These are phyloP conservation scores for Paratinospora sagittata DNA, from an alignment of 164 flowering plant species.

Conservation along the genomic window DNA sequence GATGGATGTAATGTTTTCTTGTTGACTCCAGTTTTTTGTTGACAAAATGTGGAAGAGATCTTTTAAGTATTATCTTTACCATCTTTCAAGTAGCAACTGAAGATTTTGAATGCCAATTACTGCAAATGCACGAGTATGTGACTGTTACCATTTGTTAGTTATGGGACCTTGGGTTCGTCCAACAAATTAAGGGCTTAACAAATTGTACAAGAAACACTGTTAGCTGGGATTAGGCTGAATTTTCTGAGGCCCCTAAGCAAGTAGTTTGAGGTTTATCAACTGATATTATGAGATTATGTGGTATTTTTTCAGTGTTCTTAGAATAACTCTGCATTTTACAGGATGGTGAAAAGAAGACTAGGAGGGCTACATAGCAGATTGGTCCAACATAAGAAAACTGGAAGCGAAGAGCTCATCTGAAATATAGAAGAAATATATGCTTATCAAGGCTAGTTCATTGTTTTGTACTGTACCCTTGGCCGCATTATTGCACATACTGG, in stretches of 20 bases:
- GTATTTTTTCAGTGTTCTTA: background rate
- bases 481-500: background rate
- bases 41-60: background rate
- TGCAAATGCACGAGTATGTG: too few relatives aligned
- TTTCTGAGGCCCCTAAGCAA: too few relatives aligned
- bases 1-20: background rate
- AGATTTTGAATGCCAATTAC: too few relatives aligned
- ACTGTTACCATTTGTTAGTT: too few relatives aligned
- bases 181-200: too few relatives aligned
- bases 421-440: background rate
- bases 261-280: too few relatives aligned
- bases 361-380: background rate
- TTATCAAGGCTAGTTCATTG: background rate
- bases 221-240: too few relatives aligned
- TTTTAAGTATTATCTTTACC: background rate
- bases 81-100: background rate
- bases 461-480: background rate
- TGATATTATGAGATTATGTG: background rate
- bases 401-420: background rate
- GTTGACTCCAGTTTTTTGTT: background rate
- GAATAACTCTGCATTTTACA: constrained; percentile 3
- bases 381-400: background rate
- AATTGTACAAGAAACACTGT: too few relatives aligned
- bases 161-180: too few relatives aligned
- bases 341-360: constrained; percentile 17